Evolutionary conservation across 148 eudicot genomes (phyloP).

Genomic region (Chenopodium quinoa): DNA sequence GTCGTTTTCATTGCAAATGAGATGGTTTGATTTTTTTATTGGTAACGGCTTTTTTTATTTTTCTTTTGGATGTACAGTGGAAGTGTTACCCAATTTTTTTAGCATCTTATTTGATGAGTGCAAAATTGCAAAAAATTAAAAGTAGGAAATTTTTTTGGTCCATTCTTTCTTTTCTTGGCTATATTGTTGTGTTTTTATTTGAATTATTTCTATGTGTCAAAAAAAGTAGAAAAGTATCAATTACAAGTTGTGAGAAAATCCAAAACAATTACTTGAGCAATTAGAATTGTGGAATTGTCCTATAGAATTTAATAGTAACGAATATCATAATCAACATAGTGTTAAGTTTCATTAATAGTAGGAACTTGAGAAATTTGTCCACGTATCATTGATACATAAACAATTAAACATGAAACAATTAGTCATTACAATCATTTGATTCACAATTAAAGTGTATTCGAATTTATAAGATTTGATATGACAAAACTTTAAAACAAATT

Average conservation of each 20-base stretch:
- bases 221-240: neutral
- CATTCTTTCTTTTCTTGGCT: neutral
- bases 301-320: too few species aligned
- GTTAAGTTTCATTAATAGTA: too few species aligned
- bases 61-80: slow-evolving; percentile 29
- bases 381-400: too few species aligned
- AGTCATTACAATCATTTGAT: too few species aligned
- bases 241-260: neutral
- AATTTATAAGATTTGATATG: too few species aligned
- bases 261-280: neutral
- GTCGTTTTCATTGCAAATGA: slow-evolving; percentile 25
- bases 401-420: too few species aligned
- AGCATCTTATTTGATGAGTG: neutral
- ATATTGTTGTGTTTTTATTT: neutral
- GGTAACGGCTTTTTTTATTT: slow-evolving; percentile 26
- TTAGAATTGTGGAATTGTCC: neutral
- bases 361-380: too few species aligned
- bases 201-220: neutral
- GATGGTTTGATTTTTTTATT: slow-evolving; percentile 4
- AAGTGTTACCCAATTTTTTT: slow-evolving; percentile 9
- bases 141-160: neutral
- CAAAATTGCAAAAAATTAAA: neutral
- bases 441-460: too few species aligned
- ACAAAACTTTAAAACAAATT: too few species aligned
- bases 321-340: too few species aligned